Conservation (phyloP, 1,284 basidiomycete species). For the Abortiporus biennis region DNA sequence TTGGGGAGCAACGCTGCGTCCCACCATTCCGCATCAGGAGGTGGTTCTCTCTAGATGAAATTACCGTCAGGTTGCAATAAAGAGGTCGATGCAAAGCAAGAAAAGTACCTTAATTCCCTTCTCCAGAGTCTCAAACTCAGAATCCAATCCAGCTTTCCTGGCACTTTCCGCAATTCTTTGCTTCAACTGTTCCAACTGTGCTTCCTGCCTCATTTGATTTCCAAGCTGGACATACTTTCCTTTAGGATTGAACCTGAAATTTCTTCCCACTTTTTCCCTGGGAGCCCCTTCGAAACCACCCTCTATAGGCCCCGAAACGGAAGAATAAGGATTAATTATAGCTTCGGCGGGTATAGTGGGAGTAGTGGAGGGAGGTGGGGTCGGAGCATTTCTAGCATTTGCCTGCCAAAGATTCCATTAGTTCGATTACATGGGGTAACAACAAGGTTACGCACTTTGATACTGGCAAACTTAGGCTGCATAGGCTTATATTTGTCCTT, state of each 20-base stretch:
- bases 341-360: conserved; percentile 33
- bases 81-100: too few species aligned
- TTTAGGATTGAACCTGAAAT: conserved; percentile 83
- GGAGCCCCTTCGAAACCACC: conserved; percentile 66
- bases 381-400: conserved; percentile 66
- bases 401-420: conserved; percentile 35
- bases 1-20: conserved; percentile 82
- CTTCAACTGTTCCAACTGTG: conserved; percentile 87
- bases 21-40: conserved; percentile 97
- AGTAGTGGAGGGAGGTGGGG: conserved; percentile 52
- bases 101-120: conserved; percentile 69
- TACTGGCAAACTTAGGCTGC: conserved; percentile 95
- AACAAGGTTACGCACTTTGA: conserved; percentile 50
- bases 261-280: conserved; percentile 62
- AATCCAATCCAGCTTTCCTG: conserved; percentile 88
- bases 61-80: conserved; percentile 13
- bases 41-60: conserved; percentile 60
- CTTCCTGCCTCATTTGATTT: conserved; percentile 80
- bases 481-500: conserved; percentile 93
- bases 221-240: conserved; percentile 87
- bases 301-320: conserved; percentile 38
- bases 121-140: conserved; percentile 87
- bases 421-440: background rate
- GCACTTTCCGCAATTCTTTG: conserved; percentile 90
- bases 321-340: conserved; percentile 69